Conservation (phyloP, 176 grass and related monocot species). For the Elaeis guineensis region DNA sequence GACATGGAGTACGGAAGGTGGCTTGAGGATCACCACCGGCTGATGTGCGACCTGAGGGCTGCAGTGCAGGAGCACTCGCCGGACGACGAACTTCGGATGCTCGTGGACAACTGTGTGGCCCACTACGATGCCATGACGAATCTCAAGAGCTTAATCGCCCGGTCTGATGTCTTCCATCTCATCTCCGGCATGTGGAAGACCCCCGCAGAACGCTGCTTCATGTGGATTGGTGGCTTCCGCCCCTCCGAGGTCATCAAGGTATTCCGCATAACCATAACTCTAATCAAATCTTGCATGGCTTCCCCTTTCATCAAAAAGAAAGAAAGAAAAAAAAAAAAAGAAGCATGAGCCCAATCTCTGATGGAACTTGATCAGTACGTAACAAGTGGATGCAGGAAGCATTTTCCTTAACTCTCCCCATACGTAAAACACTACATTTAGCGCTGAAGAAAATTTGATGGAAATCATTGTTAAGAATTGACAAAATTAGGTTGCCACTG, state of each 20-base stretch:
- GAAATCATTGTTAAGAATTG: too few relatives aligned
- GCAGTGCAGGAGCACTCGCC: constrained; percentile 33
- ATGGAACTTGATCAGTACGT: too few relatives aligned
- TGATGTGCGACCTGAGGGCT: constrained; percentile 33
- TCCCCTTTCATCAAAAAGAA: too few relatives aligned
- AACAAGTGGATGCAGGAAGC: too few relatives aligned
- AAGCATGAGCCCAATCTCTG: too few relatives aligned
- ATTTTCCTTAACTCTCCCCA: too few relatives aligned
- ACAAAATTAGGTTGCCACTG: too few relatives aligned
- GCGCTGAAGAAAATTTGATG: too few relatives aligned
- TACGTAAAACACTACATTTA: too few relatives aligned
- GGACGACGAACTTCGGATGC: constrained; percentile 31
- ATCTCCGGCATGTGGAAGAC: constrained; percentile 46
- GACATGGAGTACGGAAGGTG: constrained; percentile 50
- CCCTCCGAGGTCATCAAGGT: constrained; percentile 69
- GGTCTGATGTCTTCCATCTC: constrained; percentile 49
- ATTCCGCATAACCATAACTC: too few relatives aligned
- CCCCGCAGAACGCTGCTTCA: constrained; percentile 62
- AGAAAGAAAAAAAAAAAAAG: too few relatives aligned
- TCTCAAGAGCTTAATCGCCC: constrained; percentile 24
- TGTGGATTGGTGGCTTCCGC: constrained; percentile 64
- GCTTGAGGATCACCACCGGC: constrained; percentile 33
- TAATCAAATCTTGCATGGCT: background rate
- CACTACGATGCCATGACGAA: constrained; percentile 38
- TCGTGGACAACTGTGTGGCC: constrained; percentile 21